Conservation (phyloP, 2,329 filamentous ascomycete species). For the Diaporthe sp. region DNA sequence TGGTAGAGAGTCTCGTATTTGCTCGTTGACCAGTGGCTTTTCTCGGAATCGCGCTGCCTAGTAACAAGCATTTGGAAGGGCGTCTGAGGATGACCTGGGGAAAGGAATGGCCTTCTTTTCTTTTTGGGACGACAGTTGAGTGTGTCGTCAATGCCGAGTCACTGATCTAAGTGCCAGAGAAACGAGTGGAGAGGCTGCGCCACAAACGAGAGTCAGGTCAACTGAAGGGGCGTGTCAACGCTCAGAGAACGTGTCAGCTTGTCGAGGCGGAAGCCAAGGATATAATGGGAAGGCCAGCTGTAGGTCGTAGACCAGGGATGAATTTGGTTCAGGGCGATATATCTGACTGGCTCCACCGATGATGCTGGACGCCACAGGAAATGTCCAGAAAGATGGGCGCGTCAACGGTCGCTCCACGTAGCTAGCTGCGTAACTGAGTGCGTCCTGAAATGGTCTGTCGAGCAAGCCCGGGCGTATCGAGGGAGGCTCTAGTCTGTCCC, state of each 20-base stretch:
- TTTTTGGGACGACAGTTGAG: conserved; percentile 13
- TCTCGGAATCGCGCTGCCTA: conserved; percentile 63
- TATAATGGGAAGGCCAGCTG: neutral
- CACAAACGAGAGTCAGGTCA: conserved; percentile 22
- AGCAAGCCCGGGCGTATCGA: neutral
- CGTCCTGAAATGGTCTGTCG: conserved; percentile 10
- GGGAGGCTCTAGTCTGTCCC: neutral
- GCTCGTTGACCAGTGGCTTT: conserved; percentile 65
- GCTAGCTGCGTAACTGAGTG: neutral
- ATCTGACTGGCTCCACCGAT: neutral
- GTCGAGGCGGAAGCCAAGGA: neutral
- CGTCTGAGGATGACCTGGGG: conserved; percentile 31
- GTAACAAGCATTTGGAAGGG: conserved; percentile 66
- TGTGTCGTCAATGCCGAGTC: conserved; percentile 18
- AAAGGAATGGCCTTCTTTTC: conserved; percentile 6
- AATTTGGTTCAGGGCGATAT: neutral
- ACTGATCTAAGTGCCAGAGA: conserved; percentile 1
- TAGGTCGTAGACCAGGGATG: neutral
- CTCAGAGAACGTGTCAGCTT: neutral
- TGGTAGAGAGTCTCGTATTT: conserved; percentile 60
- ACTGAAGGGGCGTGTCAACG: conserved; percentile 2
- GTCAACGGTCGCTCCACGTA: neutral
- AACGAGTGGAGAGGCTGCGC: conserved; percentile 24
- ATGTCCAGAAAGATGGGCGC: neutral
- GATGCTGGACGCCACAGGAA: neutral